Evolutionary conservation across 768 basidiomycete genomes (phyloP), one percentile per base, ranked within the genome.

Genomic region (Pilatotrama ljubarskyi): DNA sequence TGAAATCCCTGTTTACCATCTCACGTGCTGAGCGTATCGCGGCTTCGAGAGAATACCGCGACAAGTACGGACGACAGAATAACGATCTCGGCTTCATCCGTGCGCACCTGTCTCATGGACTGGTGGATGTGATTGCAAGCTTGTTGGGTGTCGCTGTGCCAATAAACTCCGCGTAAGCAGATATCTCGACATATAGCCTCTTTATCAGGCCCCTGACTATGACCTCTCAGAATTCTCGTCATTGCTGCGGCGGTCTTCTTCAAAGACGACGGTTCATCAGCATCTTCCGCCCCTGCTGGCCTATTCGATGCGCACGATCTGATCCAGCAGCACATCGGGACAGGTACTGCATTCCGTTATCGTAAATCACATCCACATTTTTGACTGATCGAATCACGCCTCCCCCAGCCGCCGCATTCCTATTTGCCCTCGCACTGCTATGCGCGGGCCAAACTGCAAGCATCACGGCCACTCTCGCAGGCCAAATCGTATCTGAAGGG

Each of bases 401-500:
- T 26, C 53, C 6, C 62, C n/a, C 67, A 91, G 92, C 82, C 41
- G 88, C 92, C 13, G 94, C 88, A 0, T 82, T 86, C 24, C 75
- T 96, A 38, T 98, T 97, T 67, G 95, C 95, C 1, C 69, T 98
- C 47, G 92, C 91, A 5, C 76, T 98, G n/a, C 81, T 98, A 10
- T 84, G 87, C 49, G 79, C 93, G 2, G 95, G 95, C 3, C 93
- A 96, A 78, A 91, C 90, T 59, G 90, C 95, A 0, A 90, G 88
- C 22, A 82, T 98, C 51, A 90, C 95, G 2, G 93, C 91, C 11
- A 96, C 93, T 0, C 81, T 96, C 8, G 88, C 92, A 0, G 93
- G 93, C 0, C 95, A 97, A 72, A 87, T 93, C 20, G 87, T 98
- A 37, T 87, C 86, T 0, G 94, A 98, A 73, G 94, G 95, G 0